phyloP scores from a whole-genome alignment of 805 yeast genomes.

The Limtongia smithiae region DNA sequence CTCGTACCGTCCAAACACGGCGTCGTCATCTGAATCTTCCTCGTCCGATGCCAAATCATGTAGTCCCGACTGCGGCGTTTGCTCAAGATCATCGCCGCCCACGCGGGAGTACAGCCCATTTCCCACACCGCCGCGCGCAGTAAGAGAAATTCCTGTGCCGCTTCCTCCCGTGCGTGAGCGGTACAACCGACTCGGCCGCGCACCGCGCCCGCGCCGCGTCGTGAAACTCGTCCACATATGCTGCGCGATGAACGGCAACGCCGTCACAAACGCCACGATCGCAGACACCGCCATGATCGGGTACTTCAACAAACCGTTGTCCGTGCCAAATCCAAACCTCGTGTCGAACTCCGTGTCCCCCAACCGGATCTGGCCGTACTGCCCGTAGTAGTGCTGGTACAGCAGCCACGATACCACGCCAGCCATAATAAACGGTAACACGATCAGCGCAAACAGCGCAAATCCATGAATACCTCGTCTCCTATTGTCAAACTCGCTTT shows the following conservation, averaged over 20 bases:
- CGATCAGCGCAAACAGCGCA: slow-evolving; percentile 50
- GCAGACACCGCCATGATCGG: slow-evolving; percentile 36
- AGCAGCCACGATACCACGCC: slow-evolving; percentile 62
- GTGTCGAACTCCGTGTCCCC: slow-evolving; percentile 47
- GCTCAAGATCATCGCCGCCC: neutral
- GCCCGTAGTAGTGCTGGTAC: slow-evolving; percentile 73
- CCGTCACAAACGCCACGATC: slow-evolving; percentile 36
- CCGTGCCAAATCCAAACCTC: slow-evolving; percentile 25
- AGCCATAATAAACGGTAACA: slow-evolving; percentile 53
- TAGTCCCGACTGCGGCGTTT: neutral
- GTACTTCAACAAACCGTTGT: slow-evolving; percentile 28
- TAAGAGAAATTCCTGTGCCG: slow-evolving; percentile 23
- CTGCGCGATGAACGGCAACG: slow-evolving; percentile 29
- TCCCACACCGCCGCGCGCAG: neutral
- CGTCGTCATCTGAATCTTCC: slow-evolving; percentile 21
- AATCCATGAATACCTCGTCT: slow-evolving; percentile 54
- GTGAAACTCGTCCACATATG: slow-evolving; percentile 26
- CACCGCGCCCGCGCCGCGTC: slow-evolving; percentile 28
- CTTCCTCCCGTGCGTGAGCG: slow-evolving; percentile 28
- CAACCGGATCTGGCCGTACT: slow-evolving; percentile 81
- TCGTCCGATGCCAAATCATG: slow-evolving; percentile 3
- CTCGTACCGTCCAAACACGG: neutral
- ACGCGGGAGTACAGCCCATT: neutral
- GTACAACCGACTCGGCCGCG: slow-evolving; percentile 28
- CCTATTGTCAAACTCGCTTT: slow-evolving; percentile 53